Evolutionary conservation across 805 yeast species (phyloP).

Genomic region (Yarrowia keelungensis): DNA sequence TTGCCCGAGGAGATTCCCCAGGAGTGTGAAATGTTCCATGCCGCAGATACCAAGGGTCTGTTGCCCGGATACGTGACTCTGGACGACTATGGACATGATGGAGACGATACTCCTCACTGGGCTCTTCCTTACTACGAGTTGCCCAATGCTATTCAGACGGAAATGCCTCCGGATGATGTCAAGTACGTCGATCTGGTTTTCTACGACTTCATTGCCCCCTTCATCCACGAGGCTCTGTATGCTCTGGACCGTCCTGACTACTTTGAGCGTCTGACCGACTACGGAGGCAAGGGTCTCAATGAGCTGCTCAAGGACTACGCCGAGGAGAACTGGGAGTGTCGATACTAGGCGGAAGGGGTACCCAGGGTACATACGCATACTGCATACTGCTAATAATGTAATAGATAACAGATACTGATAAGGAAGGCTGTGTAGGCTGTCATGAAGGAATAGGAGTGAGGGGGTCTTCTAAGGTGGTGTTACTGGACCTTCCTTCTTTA

Average conservation of each 20-base stretch:
- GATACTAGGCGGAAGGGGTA: not conserved
- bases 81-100: conserved; percentile 85
- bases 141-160: conserved; percentile 79
- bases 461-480: no score
- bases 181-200: conserved; percentile 71
- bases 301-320: conserved; percentile 25
- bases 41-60: conserved; percentile 5
- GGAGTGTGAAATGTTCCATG: conserved; percentile 43
- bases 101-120: conserved; percentile 79
- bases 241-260: conserved; percentile 44
- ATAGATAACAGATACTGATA: no score
- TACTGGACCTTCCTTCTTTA: no score
- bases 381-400: not conserved
- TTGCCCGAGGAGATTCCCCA: conserved; percentile 38
- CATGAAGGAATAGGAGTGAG: no score
- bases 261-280: conserved; percentile 39
- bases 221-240: conserved; percentile 57
- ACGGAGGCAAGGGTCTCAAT: conserved; percentile 41
- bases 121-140: conserved; percentile 64
- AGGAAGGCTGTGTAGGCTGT: no score
- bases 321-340: conserved; percentile 22
- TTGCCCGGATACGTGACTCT: conserved; percentile 72
- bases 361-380: not conserved
- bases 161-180: conserved; percentile 46
- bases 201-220: conserved; percentile 73